Evolutionary conservation across 768 basidiomycete species (phyloP), one percentile per base, ranked within the genome.

Genomic region (Panaeolus cyanescens): DNA sequence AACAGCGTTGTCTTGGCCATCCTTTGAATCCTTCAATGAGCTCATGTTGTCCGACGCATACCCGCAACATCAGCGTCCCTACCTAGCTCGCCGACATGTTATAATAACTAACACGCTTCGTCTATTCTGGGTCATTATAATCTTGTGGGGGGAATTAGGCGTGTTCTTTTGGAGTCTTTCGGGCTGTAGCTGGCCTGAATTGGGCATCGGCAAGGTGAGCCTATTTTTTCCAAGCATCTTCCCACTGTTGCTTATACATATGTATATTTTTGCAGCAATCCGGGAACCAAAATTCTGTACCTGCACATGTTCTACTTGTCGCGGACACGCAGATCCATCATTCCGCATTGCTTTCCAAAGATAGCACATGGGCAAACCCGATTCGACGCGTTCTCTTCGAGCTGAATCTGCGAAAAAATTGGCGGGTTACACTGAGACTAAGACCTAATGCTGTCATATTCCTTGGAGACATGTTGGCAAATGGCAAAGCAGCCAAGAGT

Each of bases 401-500:
- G 67, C 64, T 84, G 57, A 88, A 87, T 68, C 69, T 93, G 62
- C 83, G 83, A 64, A 90, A 89, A 72, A 85, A 82, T 59, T 94
- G 92, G 92, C 83, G 79, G 60, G 85, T 86, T 36, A 80, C 81
- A 0, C 81, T 79, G 39, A 77, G 83, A 32, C 69, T 89, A 32
- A 82, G 76, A 42, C 86, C 91, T 2, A 77, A 92, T 64, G 79
- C 75, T 5, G 85, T 92, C n/a, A 79, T 94, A 8, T 89, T 92
- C 65, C 76, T 91, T 3, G 92, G 92, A 5, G 92, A 94, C 69
- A 86, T 90, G 83, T 76, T 93, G 56, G 83, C 89, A 45, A 83
- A 84, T 62, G 87, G 89, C 5, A 82, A 85, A 60, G 79, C 81
- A 22, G 76, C 82, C 2, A 79, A 77, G 59, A 79, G 68, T n/a